Evolutionary conservation across 371 early-diverging fungal species (phyloP).

Genomic region (Coelomomyces lativittatus): DNA sequence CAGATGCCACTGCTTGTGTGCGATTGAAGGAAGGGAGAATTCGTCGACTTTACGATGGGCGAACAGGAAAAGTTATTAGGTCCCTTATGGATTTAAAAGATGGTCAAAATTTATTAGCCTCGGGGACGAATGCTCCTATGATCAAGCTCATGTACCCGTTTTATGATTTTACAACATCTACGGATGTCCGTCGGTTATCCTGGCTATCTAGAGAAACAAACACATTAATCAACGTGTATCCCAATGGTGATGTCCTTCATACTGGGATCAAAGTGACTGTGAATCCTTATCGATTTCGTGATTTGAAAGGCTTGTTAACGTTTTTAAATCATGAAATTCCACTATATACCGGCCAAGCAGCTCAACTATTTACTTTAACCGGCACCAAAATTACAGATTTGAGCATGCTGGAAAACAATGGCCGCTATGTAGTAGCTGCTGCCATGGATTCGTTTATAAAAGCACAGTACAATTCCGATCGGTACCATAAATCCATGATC

Average conservation of each 20-base stretch:
- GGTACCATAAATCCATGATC: not conserved
- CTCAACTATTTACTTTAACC: not conserved
- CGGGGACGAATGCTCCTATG: not conserved
- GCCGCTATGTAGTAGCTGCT: not conserved
- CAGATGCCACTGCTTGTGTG: not conserved
- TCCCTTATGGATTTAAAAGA: not conserved
- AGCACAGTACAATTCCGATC: not conserved
- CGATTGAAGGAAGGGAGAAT: slow-evolving; percentile 1
- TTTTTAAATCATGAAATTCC: not conserved
- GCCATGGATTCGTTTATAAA: slow-evolving; percentile 2
- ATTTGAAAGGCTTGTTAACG: not conserved
- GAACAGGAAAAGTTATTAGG: not conserved
- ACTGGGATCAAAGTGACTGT: slow-evolving; percentile 2
- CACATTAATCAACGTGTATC: not conserved
- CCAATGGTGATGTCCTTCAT: slow-evolving; percentile 1
- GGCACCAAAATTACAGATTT: not conserved
- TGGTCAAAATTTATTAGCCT: not conserved
- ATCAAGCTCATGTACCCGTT: not conserved
- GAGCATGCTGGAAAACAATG: not conserved
- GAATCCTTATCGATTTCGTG: not conserved
- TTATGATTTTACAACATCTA: not conserved
- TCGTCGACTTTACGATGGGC: not conserved
- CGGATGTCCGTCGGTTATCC: not conserved
- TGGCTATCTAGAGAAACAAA: not conserved
- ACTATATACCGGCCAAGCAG: not conserved